phyloP scores from a whole-genome alignment of 2,329 filamentous ascomycete genomes.

The Phoma sp. region DNA sequence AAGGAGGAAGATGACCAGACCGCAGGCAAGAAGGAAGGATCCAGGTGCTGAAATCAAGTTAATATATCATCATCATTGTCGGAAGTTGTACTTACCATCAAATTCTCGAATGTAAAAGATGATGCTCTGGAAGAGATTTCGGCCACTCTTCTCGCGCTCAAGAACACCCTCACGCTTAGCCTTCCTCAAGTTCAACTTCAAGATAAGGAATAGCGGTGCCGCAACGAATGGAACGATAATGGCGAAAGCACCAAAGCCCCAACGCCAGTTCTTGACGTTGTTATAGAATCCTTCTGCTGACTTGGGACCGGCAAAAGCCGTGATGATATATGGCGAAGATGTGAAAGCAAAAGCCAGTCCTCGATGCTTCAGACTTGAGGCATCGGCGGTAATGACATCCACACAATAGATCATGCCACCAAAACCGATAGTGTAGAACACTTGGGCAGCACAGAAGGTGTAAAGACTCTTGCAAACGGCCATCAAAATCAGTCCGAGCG shows the following conservation, averaged over 20 bases:
- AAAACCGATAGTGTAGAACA: slow-evolving; percentile 61
- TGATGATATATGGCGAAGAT: slow-evolving; percentile 30
- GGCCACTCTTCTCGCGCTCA: slow-evolving; percentile 53
- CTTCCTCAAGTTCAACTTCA: slow-evolving; percentile 60
- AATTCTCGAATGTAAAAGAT: slow-evolving; percentile 50
- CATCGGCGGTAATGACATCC: slow-evolving; percentile 69
- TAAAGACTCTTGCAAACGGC: slow-evolving; percentile 65
- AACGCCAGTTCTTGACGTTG: slow-evolving; percentile 52
- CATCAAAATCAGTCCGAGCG: slow-evolving; percentile 66
- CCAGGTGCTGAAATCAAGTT: slow-evolving; percentile 49
- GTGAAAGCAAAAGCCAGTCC: slow-evolving; percentile 64
- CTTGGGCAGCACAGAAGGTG: slow-evolving; percentile 33
- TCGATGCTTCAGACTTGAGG: slow-evolving; percentile 65
- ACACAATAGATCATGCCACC: slow-evolving; percentile 67
- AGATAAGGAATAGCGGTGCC: slow-evolving; percentile 64
- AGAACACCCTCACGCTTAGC: slow-evolving; percentile 62
- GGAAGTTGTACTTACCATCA: slow-evolving; percentile 53
- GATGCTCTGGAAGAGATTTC: slow-evolving; percentile 53
- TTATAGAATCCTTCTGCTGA: slow-evolving; percentile 54
- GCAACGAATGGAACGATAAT: slow-evolving; percentile 68
- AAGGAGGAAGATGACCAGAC: slow-evolving; percentile 56
- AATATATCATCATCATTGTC: background rate
- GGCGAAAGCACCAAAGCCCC: slow-evolving; percentile 71
- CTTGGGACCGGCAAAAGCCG: slow-evolving; percentile 22
- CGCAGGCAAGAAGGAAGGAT: slow-evolving; percentile 53